A percentile compares a stretch with the other conserved stretches of the same genome.
Conservation (phyloP, 1,284 basidiomycete species). For the Microbotryum intermedium region DNA sequence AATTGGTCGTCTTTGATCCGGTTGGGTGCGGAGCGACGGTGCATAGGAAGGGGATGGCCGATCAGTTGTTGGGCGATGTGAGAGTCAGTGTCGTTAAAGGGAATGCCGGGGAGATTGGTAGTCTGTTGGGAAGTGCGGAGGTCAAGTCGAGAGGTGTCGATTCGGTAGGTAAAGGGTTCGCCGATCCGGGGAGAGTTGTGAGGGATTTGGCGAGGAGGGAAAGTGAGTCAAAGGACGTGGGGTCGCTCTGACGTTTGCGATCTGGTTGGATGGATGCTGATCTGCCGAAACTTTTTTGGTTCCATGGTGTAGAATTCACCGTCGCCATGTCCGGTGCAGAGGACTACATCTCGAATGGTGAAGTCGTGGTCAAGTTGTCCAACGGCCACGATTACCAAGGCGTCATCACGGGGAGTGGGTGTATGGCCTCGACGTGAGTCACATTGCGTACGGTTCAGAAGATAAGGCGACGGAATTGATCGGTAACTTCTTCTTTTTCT, state of each 20-base stretch:
- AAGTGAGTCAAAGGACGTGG: conserved; percentile 46
- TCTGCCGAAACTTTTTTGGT: background rate
- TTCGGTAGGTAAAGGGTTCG: conserved; percentile 64
- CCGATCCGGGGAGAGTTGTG: conserved; percentile 64
- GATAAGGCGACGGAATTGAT: no score
- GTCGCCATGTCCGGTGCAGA: conserved; percentile 71
- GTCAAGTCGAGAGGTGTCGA: conserved; percentile 82
- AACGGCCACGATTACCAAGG: conserved; percentile 74
- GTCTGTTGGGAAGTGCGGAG: conserved; percentile 64
- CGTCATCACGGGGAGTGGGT: conserved; percentile 81
- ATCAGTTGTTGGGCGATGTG: background rate
- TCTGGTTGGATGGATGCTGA: background rate
- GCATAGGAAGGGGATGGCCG: conserved; percentile 54
- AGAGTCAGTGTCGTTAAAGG: background rate
- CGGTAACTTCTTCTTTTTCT: conserved; percentile 23
- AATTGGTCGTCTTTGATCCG: conserved; percentile 84
- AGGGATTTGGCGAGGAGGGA: conserved; percentile 62
- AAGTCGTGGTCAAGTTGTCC: conserved; percentile 53
- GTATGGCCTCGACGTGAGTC: conserved; percentile 70
- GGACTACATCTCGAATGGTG: conserved; percentile 83
- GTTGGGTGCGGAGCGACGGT: conserved; percentile 82
- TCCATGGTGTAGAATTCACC: conserved; percentile 54
- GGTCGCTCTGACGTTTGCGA: background rate
- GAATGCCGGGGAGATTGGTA: conserved; percentile 57
- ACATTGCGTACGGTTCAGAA: no score